phyloP scores from a whole-genome alignment of 495 filamentous ascomycete species.

The Paragyromitra xinjiangensis region DNA sequence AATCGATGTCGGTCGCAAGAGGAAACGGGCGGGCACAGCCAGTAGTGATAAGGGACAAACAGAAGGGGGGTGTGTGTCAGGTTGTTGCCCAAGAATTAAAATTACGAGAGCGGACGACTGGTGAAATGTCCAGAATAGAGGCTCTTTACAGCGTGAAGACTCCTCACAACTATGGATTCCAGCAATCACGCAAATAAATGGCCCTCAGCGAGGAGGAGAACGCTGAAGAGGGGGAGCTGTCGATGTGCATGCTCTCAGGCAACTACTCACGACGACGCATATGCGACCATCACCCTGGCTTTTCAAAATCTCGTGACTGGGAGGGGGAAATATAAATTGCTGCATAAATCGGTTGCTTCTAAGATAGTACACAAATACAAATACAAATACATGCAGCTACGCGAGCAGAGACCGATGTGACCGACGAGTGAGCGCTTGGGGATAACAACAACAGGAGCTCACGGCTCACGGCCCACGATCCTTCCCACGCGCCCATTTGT shows the following conservation, averaged over 20 bases:
- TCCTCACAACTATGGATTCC: constrained; percentile 11
- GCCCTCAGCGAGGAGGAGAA: constrained; percentile 10
- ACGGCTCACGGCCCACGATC: constrained; percentile 14
- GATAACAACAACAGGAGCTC: constrained; percentile 9
- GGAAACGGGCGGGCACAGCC: constrained; percentile 21
- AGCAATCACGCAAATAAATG: constrained; percentile 10
- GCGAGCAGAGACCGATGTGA: constrained; percentile 23
- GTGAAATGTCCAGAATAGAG: constrained; percentile 35
- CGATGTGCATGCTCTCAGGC: constrained; percentile 19
- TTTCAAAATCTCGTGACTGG: constrained; percentile 42
- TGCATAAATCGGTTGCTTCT: constrained; percentile 16
- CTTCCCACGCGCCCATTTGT: constrained; percentile 39
- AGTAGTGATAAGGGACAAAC: constrained; percentile 15
- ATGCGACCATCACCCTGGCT: constrained; percentile 5
- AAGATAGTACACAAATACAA: constrained; percentile 30
- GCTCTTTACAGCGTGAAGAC: constrained; percentile 28
- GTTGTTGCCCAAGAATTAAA: constrained; percentile 10
- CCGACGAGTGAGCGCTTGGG: constrained; percentile 26
- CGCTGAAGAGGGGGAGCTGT: constrained; percentile 8
- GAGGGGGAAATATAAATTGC: constrained; percentile 19
- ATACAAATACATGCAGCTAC: constrained; percentile 28
- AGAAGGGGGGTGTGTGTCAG: constrained; percentile 9
- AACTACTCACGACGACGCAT: constrained; percentile 13
- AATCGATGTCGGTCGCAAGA: constrained; percentile 15
- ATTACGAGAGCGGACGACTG: constrained; percentile 27